These are phyloP conservation scores for Pterula multifida DNA, from an alignment of 1,284 basidiomycete genomes.

Conservation along the genomic window DNA sequence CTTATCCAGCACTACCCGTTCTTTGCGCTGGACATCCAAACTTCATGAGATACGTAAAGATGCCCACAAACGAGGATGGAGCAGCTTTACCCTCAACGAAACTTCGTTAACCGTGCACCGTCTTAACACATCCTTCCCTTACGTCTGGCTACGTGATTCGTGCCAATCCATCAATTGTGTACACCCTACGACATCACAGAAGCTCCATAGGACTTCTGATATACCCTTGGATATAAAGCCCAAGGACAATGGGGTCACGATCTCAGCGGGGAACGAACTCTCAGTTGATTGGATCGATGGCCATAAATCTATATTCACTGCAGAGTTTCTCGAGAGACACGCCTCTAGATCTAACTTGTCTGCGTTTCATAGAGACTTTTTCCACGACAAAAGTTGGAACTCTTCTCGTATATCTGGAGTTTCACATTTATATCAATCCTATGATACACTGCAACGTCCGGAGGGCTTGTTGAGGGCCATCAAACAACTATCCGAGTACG, in stretches of 20 bases:
- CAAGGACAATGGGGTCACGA: slow-evolving; percentile 22
- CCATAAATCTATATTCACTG: slow-evolving; percentile 41
- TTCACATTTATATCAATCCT: slow-evolving; percentile 7
- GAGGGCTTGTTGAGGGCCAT: slow-evolving; percentile 16
- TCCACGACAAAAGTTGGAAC: slow-evolving; percentile 10
- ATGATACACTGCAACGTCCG: slow-evolving; percentile 7
- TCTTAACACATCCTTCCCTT: slow-evolving; percentile 19
- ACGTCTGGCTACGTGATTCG: slow-evolving; percentile 36
- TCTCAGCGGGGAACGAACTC: slow-evolving; percentile 26
- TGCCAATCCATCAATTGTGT: slow-evolving; percentile 41
- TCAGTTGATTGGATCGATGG: slow-evolving; percentile 46
- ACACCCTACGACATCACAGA: slow-evolving; percentile 68
- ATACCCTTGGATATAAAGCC: slow-evolving; percentile 36
- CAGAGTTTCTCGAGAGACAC: slow-evolving; percentile 38
- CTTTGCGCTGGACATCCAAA: too few relatives aligned
- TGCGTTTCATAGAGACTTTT: slow-evolving; percentile 28
- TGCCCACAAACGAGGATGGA: neutral
- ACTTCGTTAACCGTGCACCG: neutral
- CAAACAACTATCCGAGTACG: slow-evolving; percentile 28
- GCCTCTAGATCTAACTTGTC: slow-evolving; percentile 12
- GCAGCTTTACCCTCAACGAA: neutral
- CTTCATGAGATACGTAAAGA: too few relatives aligned
- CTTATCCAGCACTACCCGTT: too few relatives aligned
- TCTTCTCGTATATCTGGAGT: slow-evolving; percentile 3
- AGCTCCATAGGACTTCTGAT: slow-evolving; percentile 63